Percentiles rank a stretch among this genome's conserved stretches.
phyloP scores from a whole-genome alignment of 306 rosid species.

The Lathyrus oleraceus region DNA sequence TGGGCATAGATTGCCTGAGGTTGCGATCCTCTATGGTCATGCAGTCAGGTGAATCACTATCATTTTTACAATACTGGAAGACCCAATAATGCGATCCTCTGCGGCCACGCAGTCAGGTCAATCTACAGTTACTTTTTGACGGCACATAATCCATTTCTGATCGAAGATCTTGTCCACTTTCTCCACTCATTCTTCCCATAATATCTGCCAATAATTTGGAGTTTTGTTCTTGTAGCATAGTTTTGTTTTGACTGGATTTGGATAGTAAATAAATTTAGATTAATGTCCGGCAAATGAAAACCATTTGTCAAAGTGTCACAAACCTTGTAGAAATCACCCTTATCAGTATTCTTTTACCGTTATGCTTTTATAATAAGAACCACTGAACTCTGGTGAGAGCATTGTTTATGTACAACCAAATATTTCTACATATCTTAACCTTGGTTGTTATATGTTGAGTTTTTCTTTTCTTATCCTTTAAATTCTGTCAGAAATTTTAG shows the following conservation, averaged over 20 bases:
- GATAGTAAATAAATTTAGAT: not conserved
- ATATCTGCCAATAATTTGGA: not conserved
- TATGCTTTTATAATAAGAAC: slow-evolving; percentile 16
- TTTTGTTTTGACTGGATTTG: not conserved
- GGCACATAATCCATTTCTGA: not conserved
- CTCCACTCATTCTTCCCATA: not conserved
- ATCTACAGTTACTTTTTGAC: not conserved
- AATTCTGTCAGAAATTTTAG: too few relatives aligned
- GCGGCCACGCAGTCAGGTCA: too few relatives aligned
- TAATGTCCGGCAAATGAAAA: slow-evolving; percentile 8
- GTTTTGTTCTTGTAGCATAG: not conserved
- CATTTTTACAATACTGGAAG: not conserved
- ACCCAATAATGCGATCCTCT: not conserved
- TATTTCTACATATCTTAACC: not conserved
- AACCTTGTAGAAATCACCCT: slow-evolving; percentile 43
- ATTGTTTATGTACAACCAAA: not conserved
- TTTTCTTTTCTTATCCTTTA: too few relatives aligned
- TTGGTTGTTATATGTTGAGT: not conserved
- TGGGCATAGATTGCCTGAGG: not conserved
- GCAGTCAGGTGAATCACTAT: not conserved
- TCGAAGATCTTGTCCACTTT: not conserved
- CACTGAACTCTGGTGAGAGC: not conserved
- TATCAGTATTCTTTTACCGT: slow-evolving; percentile 1
- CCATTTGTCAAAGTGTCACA: slow-evolving; percentile 31
- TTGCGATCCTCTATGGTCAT: not conserved